phyloP scores from a whole-genome alignment of 139 green algal species.

The Tetraselmis chui region DNA sequence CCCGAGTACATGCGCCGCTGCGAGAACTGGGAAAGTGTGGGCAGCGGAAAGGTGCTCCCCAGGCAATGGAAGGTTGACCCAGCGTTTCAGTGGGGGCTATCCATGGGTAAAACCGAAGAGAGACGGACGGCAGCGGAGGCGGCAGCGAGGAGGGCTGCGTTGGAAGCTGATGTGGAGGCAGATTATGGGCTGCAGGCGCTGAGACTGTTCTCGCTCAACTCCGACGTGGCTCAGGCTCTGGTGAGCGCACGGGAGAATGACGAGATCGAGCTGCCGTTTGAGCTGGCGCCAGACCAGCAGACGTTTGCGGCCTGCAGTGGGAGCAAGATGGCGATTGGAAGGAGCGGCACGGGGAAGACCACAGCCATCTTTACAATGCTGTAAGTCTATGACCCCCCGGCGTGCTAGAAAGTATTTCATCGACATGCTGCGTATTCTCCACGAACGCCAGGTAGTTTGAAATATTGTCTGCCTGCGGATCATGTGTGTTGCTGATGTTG shows the following conservation, averaged over 20 bases:
- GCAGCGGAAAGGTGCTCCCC: neutral
- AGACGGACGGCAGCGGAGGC: neutral
- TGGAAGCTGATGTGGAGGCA: neutral
- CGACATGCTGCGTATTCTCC: conserved; percentile 7
- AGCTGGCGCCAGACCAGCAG: neutral
- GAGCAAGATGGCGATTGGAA: conserved; percentile 14
- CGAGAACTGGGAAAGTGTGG: neutral
- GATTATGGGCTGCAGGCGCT: neutral
- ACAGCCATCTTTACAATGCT: conserved; percentile 10
- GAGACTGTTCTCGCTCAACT: conserved; percentile 14
- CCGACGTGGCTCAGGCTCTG: neutral
- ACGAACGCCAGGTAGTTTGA: too few relatives aligned
- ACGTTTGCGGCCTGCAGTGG: neutral
- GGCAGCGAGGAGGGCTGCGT: neutral
- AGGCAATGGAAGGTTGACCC: neutral
- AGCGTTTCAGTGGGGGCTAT: neutral
- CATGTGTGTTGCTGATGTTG: neutral
- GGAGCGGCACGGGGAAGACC: conserved; percentile 34
- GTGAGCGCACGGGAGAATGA: neutral
- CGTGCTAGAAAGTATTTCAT: too few relatives aligned
- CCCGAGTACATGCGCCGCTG: neutral
- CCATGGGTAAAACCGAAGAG: too few relatives aligned
- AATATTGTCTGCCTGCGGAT: neutral
- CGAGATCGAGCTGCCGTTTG: neutral
- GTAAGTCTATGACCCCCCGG: neutral